Base-by-base conservation (phyloP, 2,329 filamentous ascomycete species). In the Alternaria sp. region DNA sequence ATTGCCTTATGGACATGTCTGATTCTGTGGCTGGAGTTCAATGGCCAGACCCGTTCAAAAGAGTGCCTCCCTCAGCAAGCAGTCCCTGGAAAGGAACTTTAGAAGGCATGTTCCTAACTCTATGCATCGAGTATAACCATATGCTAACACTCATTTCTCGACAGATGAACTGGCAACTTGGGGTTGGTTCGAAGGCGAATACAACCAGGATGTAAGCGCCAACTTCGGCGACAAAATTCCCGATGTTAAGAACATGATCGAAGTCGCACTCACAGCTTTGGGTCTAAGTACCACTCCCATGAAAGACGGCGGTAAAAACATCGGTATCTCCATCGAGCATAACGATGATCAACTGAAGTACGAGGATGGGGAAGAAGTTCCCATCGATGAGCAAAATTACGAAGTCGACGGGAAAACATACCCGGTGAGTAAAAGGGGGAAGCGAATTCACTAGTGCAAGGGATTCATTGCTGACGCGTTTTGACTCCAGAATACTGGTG, bases 181-280 rank as follows among this genome's bases (percentile, higher is more conserved):
- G 66, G 52, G 49, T 22, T 68, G 66, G 66, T 18, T 41, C 12
- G 48, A 66, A 46, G 28, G 40, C 20, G 11, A 27, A 20, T 46
- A 46, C 32, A 36, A 51, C 18, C 34, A 49, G 6, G 44, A 49
- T 11, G 18, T 36, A 6, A 22, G 52, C 22, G 46, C 60, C 52
- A 32, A 61, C 49, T 48, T 57, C 22, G 38, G 25, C 6, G 52
- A 53, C 40, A 38, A 20, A 12, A 16, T n/a, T 27, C 4, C 9
- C 4, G 27, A 32, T n/a, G 8, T 12, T 0, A 32, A 48, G 1
- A 48, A 48, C n/a, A 48, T n/a, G 3, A 48, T 48, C 0, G 45
- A 18, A 10, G 45, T 18, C 16, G 45, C 45, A 30, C 45, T 48
- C 11, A 48, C 12, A 9, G 2, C 30, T 0, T 27, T 48, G 0